Percentiles rank a stretch among this genome's conserved stretches.
Evolutionary conservation across 1,284 basidiomycete genomes (phyloP).

Genomic region (Ceratobasidium sp.): DNA sequence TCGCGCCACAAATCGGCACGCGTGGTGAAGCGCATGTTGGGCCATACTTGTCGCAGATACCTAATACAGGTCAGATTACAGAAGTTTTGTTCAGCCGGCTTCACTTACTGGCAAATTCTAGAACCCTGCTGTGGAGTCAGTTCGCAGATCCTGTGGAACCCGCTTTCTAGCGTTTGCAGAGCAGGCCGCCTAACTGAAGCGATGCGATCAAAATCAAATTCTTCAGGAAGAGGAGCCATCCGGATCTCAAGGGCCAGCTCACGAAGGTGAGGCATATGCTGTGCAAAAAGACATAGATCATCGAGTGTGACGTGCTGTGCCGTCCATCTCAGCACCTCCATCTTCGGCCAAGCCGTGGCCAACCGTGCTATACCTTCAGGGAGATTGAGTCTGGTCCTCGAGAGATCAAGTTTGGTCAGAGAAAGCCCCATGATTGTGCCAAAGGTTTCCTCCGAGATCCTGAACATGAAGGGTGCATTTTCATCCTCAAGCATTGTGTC

Average conservation of each 20-base stretch:
- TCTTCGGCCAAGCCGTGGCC: neutral
- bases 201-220: neutral
- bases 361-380: neutral
- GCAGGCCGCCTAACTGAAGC: neutral
- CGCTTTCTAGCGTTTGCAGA: slow-evolving; percentile 7
- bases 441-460: neutral
- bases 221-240: neutral
- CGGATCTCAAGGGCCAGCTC: neutral
- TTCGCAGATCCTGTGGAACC: neutral
- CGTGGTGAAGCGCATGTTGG: neutral
- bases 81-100: neutral
- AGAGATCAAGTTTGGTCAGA: neutral
- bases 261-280: neutral
- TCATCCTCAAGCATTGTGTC: neutral
- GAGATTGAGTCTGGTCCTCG: neutral
- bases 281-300: neutral
- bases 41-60: neutral
- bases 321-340: neutral
- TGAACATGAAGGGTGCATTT: neutral
- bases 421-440: neutral
- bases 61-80: neutral
- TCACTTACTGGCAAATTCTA: neutral
- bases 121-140: neutral
- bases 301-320: neutral
- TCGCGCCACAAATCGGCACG: neutral